Conservation (phyloP, 306 rosid species). For the Vigna hirtella region DNA sequence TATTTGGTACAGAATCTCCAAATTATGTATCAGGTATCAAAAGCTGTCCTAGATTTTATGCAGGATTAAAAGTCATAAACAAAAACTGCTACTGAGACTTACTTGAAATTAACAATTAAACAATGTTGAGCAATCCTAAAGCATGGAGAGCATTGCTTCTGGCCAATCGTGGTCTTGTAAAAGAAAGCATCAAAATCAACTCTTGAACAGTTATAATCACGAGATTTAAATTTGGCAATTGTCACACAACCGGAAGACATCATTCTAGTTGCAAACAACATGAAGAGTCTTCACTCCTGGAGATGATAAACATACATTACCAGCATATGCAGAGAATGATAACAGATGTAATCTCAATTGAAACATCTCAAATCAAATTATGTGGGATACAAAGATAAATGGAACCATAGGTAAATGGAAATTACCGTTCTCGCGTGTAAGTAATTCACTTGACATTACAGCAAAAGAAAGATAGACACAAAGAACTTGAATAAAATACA, state of each 20-base stretch:
- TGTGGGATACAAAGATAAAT: neutral
- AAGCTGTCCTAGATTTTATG: neutral
- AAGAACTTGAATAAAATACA: neutral
- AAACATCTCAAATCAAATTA: neutral
- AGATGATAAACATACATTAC: slow-evolving; percentile 19
- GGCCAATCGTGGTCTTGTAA: slow-evolving; percentile 43
- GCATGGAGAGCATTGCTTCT: slow-evolving; percentile 46
- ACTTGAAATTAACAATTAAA: slow-evolving; percentile 58
- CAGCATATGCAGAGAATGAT: neutral
- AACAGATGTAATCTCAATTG: neutral
- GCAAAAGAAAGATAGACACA: neutral
- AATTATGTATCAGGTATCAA: neutral
- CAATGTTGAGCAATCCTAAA: slow-evolving; percentile 51
- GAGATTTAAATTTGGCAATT: slow-evolving; percentile 45
- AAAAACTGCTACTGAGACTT: slow-evolving; percentile 45
- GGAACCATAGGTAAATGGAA: slow-evolving; percentile 1
- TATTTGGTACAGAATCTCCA: slow-evolving; percentile 5
- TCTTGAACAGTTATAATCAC: slow-evolving; percentile 44
- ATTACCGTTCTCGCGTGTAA: neutral
- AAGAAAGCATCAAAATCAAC: slow-evolving; percentile 46
- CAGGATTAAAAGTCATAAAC: slow-evolving; percentile 15
- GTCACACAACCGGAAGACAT: slow-evolving; percentile 42
- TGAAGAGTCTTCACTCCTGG: slow-evolving; percentile 44
- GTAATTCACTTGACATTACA: neutral
- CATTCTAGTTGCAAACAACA: slow-evolving; percentile 50